Evolutionary conservation across 2,329 filamentous ascomycete species (phyloP).

Genomic region (Penicillium glabrum): DNA sequence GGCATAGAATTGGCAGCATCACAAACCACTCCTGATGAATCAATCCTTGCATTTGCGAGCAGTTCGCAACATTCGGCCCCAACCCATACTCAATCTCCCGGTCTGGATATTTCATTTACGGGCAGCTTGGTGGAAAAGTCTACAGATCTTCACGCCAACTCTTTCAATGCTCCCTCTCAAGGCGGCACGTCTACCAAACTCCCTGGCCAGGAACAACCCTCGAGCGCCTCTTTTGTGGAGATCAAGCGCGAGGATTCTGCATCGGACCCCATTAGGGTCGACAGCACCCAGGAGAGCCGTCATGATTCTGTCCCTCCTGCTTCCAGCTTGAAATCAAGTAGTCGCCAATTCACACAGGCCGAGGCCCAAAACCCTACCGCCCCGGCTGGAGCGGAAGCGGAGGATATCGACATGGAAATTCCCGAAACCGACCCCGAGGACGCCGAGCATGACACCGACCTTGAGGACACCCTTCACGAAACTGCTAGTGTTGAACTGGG

Average conservation of each 20-base stretch:
- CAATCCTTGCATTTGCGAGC: neutral
- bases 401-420: conserved; percentile 1
- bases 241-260: conserved; percentile 10
- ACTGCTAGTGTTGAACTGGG: conserved; percentile 41
- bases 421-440: conserved; percentile 12
- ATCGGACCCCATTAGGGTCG: too few relatives aligned
- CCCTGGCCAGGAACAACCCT: neutral
- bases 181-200: neutral
- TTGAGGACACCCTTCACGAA: conserved; percentile 26
- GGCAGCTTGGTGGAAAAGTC: conserved; percentile 26
- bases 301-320: neutral
- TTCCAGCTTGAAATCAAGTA: neutral
- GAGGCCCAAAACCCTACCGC: neutral
- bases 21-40: conserved; percentile 15
- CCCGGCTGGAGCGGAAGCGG: neutral
- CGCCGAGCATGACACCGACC: neutral
- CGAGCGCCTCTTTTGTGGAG: neutral
- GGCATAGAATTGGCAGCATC: conserved; percentile 31
- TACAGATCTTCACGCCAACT: conserved; percentile 25
- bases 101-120: conserved; percentile 23
- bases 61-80: neutral
- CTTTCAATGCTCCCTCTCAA: conserved; percentile 8
- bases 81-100: neutral
- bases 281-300: neutral
- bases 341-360: neutral